Evolutionary conservation across 1,139 yeast species (phyloP), one percentile per base, ranked within the genome.

Genomic region (Saccharomyces hybrid): DNA sequence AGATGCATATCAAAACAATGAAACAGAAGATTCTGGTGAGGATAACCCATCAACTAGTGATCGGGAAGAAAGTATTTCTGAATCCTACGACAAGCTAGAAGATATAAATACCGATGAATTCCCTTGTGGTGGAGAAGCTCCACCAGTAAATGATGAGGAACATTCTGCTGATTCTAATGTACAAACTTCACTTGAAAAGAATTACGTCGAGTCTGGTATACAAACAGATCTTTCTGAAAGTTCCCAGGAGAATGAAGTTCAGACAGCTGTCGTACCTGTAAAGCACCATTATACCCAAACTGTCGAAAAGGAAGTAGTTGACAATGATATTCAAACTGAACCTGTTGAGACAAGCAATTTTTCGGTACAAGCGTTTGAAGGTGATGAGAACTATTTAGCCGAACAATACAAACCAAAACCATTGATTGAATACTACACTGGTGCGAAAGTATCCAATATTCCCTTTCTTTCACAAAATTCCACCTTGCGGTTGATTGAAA

Each of bases 331-430:
- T n/a, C 72, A 68, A 58, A 69, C 74, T 2, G 69, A 63, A 3
- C 57, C 61, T 2, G 51, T 60, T 12, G 55, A 55, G 21, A 27
- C 41, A 2, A 47, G 56, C 29, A 62, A 62, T 21, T 59, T 68
- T 16, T 56, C 61, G 1, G 46, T 64, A 1, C 62, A 70, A 48
- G 56, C 75, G 0, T 75, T 76, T 63, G 75, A 73, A 54, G 62
- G 69, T 50, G 79, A 76, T 54, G 78, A 76, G 51, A 55, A 60
- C 6, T 71, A 74, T 51, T 55, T 70, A 8, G 71, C 68, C 7
- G 58, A 60, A 12, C 55, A 54, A 2, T 55, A 62, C 49, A 56
- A 56, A 42, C 70, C 71, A 2, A 41, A 46, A 9, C 58, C 62
- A 4, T 49, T 64, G 7, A 51, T 51, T 2, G 49, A 55, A 11